Percentiles rank a stretch among this genome's conserved stretches.
Evolutionary conservation across 2,329 filamentous ascomycete species (phyloP).

Genomic region (Bipolaris sorokiniana): DNA sequence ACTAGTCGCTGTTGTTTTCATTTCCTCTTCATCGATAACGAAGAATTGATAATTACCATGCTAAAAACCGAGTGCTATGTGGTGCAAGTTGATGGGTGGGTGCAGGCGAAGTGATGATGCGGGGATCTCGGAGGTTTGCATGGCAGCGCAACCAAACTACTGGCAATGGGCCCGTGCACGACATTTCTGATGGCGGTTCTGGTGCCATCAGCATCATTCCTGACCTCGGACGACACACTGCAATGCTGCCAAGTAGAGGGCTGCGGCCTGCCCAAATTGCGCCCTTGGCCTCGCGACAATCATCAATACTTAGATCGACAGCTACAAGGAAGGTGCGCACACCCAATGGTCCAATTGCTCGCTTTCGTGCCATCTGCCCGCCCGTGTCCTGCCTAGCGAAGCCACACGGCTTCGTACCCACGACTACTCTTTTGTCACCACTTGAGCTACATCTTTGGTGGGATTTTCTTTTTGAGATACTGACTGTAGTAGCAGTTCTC

Average conservation of each 20-base stretch:
- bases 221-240: conserved; percentile 39
- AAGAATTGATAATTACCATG: conserved; percentile 19
- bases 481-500: conserved; percentile 39
- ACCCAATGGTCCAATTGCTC: conserved; percentile 3
- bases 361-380: conserved; percentile 1
- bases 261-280: conserved; percentile 46
- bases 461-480: conserved; percentile 2
- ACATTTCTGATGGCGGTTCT: conserved; percentile 27
- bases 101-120: conserved; percentile 4
- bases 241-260: conserved; percentile 58
- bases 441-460: not conserved
- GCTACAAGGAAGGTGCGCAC: conserved; percentile 45
- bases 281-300: conserved; percentile 31
- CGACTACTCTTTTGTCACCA: not conserved
- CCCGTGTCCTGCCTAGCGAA: conserved; percentile 16
- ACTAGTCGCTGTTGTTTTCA: conserved; percentile 14
- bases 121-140: conserved; percentile 20
- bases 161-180: conserved; percentile 18
- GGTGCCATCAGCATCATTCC: conserved; percentile 13
- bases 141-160: conserved; percentile 1
- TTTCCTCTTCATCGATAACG: conserved; percentile 2
- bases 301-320: conserved; percentile 26
- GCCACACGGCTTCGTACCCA: not conserved
- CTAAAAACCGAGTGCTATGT: not conserved
- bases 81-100: not conserved